Evolutionary conservation across 768 basidiomycete genomes (phyloP).

Genomic region (Termitomyces sp.): DNA sequence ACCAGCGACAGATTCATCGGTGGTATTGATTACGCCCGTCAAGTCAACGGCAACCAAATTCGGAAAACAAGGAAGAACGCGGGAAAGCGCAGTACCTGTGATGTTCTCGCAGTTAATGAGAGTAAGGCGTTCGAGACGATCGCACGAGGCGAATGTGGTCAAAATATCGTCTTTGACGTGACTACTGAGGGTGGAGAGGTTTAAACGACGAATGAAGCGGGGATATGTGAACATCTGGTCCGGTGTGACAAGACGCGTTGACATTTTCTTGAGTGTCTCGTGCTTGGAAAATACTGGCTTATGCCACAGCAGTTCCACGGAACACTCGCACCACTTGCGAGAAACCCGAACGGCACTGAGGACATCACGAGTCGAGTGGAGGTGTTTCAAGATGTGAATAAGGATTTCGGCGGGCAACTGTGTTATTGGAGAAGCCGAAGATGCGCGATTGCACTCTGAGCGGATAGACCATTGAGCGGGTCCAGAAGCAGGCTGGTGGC

Average conservation of each 20-base stretch:
- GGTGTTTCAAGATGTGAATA: constrained; percentile 84
- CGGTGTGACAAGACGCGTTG: constrained; percentile 54
- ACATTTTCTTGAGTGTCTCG: constrained; percentile 72
- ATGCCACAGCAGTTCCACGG: constrained; percentile 93
- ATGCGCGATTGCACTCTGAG: constrained; percentile 11
- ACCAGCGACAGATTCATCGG: constrained; percentile 65
- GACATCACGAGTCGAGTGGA: constrained; percentile 71
- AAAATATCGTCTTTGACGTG: constrained; percentile 74
- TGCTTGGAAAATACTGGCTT: constrained; percentile 73
- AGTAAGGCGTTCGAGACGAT: constrained; percentile 82
- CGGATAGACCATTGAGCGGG: constrained; percentile 63
- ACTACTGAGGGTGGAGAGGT: constrained; percentile 68
- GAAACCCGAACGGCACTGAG: constrained; percentile 75
- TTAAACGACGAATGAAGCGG: constrained; percentile 84
- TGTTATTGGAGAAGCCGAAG: constrained; percentile 50
- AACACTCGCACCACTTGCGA: constrained; percentile 92
- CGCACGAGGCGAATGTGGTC: constrained; percentile 63
- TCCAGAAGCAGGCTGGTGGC: constrained; percentile 32
- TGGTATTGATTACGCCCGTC: constrained; percentile 61
- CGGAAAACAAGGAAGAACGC: constrained; percentile 64
- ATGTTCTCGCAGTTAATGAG: constrained; percentile 74
- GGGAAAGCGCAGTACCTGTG: constrained; percentile 54
- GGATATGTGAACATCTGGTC: constrained; percentile 85
- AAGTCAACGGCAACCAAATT: constrained; percentile 85
- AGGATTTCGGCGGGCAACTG: constrained; percentile 86